Evolutionary conservation across 208 protist species (phyloP).

Genomic region (Trypanosoma avium): DNA sequence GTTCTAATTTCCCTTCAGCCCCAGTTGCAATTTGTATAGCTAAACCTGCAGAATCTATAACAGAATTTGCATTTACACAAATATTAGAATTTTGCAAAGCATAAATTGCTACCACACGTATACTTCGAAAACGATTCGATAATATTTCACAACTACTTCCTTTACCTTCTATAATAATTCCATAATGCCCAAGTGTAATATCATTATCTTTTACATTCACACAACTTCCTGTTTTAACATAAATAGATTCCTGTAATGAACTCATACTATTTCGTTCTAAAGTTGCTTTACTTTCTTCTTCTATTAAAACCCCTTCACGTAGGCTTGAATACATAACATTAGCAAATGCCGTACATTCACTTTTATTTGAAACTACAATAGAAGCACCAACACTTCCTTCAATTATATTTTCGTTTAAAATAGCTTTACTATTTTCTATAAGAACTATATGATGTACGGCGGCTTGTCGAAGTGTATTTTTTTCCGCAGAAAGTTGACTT

Average conservation of each 20-base stretch:
- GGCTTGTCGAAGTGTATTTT: slow-evolving; percentile 20
- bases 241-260: slow-evolving; percentile 28
- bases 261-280: slow-evolving; percentile 30
- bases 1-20: slow-evolving; percentile 22
- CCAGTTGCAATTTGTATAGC: slow-evolving; percentile 24
- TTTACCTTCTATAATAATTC: slow-evolving; percentile 27
- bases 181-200: slow-evolving; percentile 23
- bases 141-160: slow-evolving; percentile 21
- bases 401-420: slow-evolving; percentile 24
- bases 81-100: slow-evolving; percentile 17
- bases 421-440: slow-evolving; percentile 18
- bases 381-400: slow-evolving; percentile 19
- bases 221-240: slow-evolving; percentile 24
- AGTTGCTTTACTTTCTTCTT: slow-evolving; percentile 11
- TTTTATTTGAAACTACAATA: slow-evolving; percentile 25
- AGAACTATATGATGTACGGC: slow-evolving; percentile 30
- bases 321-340: slow-evolving; percentile 27
- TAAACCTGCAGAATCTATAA: slow-evolving; percentile 8
- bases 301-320: slow-evolving; percentile 25
- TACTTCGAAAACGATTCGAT: slow-evolving; percentile 19
- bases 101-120: slow-evolving; percentile 18
- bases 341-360: slow-evolving; percentile 14
- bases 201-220: slow-evolving; percentile 27
- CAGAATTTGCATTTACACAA: slow-evolving; percentile 12
- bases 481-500: slow-evolving; percentile 22